Percentiles rank a stretch among this genome's conserved stretches.
These are phyloP conservation scores for Nicotiana tabacum DNA, from an alignment of 257 asterid species.

Conservation along the genomic window DNA sequence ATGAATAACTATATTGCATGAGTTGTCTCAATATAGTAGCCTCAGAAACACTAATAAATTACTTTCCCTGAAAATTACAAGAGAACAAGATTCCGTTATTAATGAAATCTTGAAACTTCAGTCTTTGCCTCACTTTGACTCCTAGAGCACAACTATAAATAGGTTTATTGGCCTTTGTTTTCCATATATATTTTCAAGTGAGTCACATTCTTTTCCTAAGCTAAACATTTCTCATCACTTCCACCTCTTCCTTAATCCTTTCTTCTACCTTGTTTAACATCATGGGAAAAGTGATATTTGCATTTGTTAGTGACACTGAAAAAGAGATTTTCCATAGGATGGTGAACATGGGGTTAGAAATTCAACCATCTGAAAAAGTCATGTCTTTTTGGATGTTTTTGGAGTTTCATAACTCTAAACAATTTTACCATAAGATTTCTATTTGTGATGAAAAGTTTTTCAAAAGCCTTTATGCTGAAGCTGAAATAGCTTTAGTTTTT, in stretches of 20 bases:
- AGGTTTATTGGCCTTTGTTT: not conserved
- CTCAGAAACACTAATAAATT: no score
- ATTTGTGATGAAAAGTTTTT: not conserved
- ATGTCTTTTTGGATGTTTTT: constrained; percentile 11
- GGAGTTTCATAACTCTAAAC: not conserved
- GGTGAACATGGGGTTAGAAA: not conserved
- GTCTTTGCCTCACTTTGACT: not conserved
- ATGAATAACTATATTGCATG: no score
- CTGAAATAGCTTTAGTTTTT: not conserved
- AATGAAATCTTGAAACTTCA: no score
- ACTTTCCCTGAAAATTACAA: not conserved
- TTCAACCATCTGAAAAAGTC: not conserved
- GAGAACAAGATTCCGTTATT: not conserved
- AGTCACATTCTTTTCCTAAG: not conserved
- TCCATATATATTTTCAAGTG: not conserved
- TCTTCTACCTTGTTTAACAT: not conserved
- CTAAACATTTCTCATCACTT: not conserved
- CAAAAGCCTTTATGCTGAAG: not conserved
- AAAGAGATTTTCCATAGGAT: not conserved
- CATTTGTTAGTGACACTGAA: not conserved
- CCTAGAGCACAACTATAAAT: not conserved
- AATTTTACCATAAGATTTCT: not conserved
- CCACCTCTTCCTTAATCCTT: not conserved
- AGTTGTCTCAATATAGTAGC: no score
- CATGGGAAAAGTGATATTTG: not conserved